These are phyloP conservation scores for Fusarium sp. DNA, from an alignment of 2,329 filamentous ascomycete species.

Conservation along the genomic window DNA sequence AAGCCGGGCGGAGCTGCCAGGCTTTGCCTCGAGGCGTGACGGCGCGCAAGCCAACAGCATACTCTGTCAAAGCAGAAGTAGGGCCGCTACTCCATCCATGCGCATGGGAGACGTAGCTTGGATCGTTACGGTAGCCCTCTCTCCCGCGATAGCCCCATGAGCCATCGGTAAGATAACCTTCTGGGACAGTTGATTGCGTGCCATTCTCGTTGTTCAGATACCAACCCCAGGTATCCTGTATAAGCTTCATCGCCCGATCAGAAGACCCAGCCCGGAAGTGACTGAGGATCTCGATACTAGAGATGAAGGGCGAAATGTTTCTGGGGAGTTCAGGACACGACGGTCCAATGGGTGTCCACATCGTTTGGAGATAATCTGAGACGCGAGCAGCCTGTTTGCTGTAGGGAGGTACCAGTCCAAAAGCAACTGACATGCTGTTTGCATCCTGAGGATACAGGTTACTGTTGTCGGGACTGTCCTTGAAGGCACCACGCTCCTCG, in stretches of 20 bases:
- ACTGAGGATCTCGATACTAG: not conserved
- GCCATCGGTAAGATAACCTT: slow-evolving; percentile 65
- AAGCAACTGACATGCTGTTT: not conserved
- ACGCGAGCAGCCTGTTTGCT: not conserved
- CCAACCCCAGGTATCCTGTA: slow-evolving; percentile 67
- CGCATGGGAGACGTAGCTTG: slow-evolving; percentile 57
- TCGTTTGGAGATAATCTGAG: not conserved
- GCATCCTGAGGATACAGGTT: not conserved
- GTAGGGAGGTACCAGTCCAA: not conserved
- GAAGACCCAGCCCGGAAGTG: slow-evolving; percentile 51
- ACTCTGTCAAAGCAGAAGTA: slow-evolving; percentile 56
- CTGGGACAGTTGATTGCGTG: slow-evolving; percentile 66
- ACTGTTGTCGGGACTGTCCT: not conserved
- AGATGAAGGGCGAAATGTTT: not conserved
- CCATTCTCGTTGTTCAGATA: slow-evolving; percentile 65
- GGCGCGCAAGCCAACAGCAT: slow-evolving; percentile 53
- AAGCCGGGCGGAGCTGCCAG: not conserved
- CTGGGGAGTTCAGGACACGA: not conserved
- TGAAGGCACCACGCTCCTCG: not conserved
- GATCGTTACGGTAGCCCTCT: slow-evolving; percentile 59
- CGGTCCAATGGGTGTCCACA: not conserved
- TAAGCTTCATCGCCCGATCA: slow-evolving; percentile 62
- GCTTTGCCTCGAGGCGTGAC: not conserved
- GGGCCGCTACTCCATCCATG: slow-evolving; percentile 62
- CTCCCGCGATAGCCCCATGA: slow-evolving; percentile 65